Conservation (phyloP, 345 rosid species). For the Nasturtium officinale region DNA sequence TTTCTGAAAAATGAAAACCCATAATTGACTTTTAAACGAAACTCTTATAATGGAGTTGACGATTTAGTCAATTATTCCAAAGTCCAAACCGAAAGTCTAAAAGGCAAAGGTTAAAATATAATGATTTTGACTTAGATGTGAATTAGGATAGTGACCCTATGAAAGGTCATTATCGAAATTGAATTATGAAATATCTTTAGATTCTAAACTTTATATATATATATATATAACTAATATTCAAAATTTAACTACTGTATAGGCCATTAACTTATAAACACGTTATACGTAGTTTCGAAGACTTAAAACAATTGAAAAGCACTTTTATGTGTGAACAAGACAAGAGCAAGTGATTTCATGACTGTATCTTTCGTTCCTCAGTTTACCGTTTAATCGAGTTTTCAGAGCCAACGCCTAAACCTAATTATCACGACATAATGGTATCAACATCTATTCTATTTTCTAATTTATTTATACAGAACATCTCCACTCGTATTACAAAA, state of each 20-base stretch:
- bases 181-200: neutral
- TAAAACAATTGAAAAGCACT: neutral
- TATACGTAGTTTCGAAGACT: neutral
- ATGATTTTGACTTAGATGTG: slow-evolving; percentile 26
- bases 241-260: no score
- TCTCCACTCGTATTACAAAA: slow-evolving; percentile 35
- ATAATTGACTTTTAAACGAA: neutral
- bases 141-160: slow-evolving; percentile 15
- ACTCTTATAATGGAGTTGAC: neutral
- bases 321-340: neutral
- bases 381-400: neutral
- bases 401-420: slow-evolving; percentile 2
- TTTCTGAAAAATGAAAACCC: neutral
- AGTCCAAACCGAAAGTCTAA: slow-evolving; percentile 20
- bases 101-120: slow-evolving; percentile 19
- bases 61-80: slow-evolving; percentile 16
- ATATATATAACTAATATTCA: neutral
- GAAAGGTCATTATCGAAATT: slow-evolving; percentile 14
- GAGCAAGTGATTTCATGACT: neutral
- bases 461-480: slow-evolving; percentile 19
- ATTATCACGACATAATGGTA: slow-evolving; percentile 13
- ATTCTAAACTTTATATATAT: neutral
- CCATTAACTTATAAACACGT: slow-evolving; percentile 10
- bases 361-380: neutral
- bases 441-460: slow-evolving; percentile 22